Base-by-base conservation (phyloP, 352 stramenopile species). In the Thraustochytrium striatum region DNA sequence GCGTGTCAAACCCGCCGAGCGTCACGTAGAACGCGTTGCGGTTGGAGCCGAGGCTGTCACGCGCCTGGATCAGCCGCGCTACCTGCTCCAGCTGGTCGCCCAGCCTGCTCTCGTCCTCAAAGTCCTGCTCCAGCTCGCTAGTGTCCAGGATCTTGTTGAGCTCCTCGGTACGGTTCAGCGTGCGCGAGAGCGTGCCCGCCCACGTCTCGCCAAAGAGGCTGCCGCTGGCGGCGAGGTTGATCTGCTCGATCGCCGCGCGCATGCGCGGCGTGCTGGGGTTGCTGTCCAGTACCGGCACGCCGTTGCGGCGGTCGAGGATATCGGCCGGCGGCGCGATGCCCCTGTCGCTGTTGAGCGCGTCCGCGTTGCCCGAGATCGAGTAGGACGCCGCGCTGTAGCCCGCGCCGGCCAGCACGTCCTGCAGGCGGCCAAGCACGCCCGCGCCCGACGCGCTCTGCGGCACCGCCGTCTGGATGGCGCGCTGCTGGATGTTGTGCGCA, bases 351-450 rank as follows among this genome's bases (percentile, higher is more conserved):
- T 86, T 79, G 36, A 87, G 69, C 36, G 85, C 73, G 44, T 85
- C 85, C 2, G 81, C 84, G 19, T 78, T 41, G 28, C 85, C 84
- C 39, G 28, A 75, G 43, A 87, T 85, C 25, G 81, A 84, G 57
- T 85, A 86, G 13, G 65, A 72, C 55, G 61, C 38, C 43, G 82
- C 83, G 84, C 43, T 81, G 58, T 79, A 72, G 72, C 55, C 81
- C 53, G 1, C 47, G 13, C 19, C 72, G 5, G 47, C 81, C 2
- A 91, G 70, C 11, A 78, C 79, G 80, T 90, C 83, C 30, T 57
- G 30, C 7, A 90, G 85, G 16, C 87, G 78, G 25, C 88, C 88
- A 35, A 91, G 61, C n/a, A 92, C 61, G 62, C 88, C 88, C 28
- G 84, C 87, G 2, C 82, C 78, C 36, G 70, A n/a, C 11, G 73